Conservation (phyloP, 2,329 filamentous ascomycete genomes). For the Trichophyton equinum region DNA sequence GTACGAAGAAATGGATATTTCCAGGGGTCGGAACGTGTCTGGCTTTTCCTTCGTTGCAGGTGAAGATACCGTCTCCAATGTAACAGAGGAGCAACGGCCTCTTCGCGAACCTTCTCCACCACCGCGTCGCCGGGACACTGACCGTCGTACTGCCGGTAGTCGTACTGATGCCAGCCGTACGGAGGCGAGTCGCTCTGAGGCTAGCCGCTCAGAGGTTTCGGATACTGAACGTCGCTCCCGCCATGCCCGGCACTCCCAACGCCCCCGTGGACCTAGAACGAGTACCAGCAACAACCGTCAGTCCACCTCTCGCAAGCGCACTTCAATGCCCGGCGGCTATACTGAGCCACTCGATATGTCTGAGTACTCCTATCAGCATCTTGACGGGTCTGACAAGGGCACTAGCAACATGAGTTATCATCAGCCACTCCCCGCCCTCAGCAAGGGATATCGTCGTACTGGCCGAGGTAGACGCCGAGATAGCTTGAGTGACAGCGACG, state of each 20-base stretch:
- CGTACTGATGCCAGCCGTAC: conserved; percentile 7
- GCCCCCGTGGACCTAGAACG: conserved; percentile 12
- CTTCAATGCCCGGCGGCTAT: conserved; percentile 30
- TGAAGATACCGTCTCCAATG: conserved; percentile 30
- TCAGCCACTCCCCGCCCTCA: conserved; percentile 45
- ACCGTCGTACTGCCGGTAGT: not conserved
- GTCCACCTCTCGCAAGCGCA: conserved; percentile 27
- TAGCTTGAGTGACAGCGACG: conserved; percentile 44
- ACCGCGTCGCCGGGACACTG: conserved; percentile 5
- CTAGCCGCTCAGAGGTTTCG: not conserved
- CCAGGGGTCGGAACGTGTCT: conserved; percentile 20
- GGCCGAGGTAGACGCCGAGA: conserved; percentile 36
- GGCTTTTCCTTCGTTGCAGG: conserved; percentile 40
- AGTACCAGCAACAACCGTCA: conserved; percentile 20
- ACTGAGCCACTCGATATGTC: conserved; percentile 35
- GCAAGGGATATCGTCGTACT: conserved; percentile 31
- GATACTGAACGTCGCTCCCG: not conserved
- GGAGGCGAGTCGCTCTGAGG: not conserved
- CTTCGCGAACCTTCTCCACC: conserved; percentile 11
- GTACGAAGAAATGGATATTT: conserved; percentile 29
- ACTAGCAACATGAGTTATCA: conserved; percentile 44
- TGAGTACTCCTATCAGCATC: conserved; percentile 31
- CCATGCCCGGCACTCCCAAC: conserved; percentile 3
- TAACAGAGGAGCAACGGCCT: conserved; percentile 24
- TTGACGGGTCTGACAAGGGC: conserved; percentile 29